A percentile compares a stretch with the other conserved stretches of the same genome.
phyloP scores from a whole-genome alignment of 345 rosid genomes.

The Garcia nutans region DNA sequence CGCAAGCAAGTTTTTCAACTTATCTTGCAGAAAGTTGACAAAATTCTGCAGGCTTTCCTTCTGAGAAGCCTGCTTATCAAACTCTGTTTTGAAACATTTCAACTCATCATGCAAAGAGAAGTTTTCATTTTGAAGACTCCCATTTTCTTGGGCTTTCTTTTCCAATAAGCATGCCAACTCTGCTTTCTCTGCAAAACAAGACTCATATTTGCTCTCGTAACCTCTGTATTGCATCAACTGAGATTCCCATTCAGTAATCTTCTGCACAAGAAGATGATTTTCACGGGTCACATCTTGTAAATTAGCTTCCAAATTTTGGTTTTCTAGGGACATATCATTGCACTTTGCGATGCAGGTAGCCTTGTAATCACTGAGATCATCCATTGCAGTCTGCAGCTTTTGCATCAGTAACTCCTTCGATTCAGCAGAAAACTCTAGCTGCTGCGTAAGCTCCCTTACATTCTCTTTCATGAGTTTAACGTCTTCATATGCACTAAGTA shows the following conservation, averaged over 20 bases:
- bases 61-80: conserved; percentile 45
- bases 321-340: conserved; percentile 56
- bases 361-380: conserved; percentile 65
- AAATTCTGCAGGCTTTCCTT: conserved; percentile 51
- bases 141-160: conserved; percentile 53
- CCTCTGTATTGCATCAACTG: conserved; percentile 47
- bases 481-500: conserved; percentile 58
- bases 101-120: conserved; percentile 54
- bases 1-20: conserved; percentile 42
- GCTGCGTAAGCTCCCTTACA: conserved; percentile 48
- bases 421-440: conserved; percentile 61
- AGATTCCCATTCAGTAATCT: conserved; percentile 69
- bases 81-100: conserved; percentile 40
- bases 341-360: conserved; percentile 53
- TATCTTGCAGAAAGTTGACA: conserved; percentile 38
- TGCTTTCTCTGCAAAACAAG: conserved; percentile 53
- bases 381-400: conserved; percentile 62
- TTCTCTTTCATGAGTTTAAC: conserved; percentile 45
- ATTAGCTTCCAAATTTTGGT: conserved; percentile 55
- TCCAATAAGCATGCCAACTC: conserved; percentile 60
- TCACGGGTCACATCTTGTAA: conserved; percentile 52
- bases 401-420: conserved; percentile 59
- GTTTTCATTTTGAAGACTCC: conserved; percentile 45
- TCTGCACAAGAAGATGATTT: conserved; percentile 59
- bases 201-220: conserved; percentile 56